Evolutionary conservation across 2,329 filamentous ascomycete genomes (phyloP).

Genomic region (Diplodia corticola): DNA sequence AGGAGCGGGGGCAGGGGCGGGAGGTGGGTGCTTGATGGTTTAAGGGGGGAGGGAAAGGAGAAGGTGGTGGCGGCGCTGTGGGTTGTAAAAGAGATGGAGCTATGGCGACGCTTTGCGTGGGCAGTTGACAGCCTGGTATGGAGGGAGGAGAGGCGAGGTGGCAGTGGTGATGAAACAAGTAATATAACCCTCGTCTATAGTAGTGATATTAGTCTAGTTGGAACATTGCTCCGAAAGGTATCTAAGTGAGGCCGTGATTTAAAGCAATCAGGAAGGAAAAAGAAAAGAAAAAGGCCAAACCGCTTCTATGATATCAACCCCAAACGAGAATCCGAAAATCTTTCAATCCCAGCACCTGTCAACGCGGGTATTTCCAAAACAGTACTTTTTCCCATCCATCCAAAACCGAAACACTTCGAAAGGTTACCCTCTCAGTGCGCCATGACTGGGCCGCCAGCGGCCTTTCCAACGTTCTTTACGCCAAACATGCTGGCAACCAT

Average conservation of each 20-base stretch:
- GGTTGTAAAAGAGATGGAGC: too few species aligned
- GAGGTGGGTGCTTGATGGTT: not conserved
- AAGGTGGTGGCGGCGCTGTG: too few species aligned
- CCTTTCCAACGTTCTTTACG: conserved; percentile 25
- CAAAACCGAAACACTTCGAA: not conserved
- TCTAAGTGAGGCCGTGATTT: not conserved
- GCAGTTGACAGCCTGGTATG: too few species aligned
- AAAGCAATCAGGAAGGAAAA: not conserved
- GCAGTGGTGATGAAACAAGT: not conserved
- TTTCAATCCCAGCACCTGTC: not conserved
- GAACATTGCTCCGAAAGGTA: not conserved
- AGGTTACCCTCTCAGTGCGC: conserved; percentile 15
- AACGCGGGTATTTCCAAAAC: not conserved
- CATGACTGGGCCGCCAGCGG: not conserved
- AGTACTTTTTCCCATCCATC: not conserved
- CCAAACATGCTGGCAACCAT: conserved; percentile 30
- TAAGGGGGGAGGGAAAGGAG: too few species aligned
- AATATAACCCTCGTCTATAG: not conserved
- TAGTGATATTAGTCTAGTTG: not conserved
- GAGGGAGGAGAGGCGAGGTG: too few species aligned
- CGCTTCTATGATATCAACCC: not conserved
- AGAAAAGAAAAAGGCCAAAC: not conserved
- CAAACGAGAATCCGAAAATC: not conserved
- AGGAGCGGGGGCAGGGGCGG: not conserved
- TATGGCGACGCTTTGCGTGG: too few species aligned